Conservation (phyloP, 768 basidiomycete genomes). For the Hemileccinum impolitum region DNA sequence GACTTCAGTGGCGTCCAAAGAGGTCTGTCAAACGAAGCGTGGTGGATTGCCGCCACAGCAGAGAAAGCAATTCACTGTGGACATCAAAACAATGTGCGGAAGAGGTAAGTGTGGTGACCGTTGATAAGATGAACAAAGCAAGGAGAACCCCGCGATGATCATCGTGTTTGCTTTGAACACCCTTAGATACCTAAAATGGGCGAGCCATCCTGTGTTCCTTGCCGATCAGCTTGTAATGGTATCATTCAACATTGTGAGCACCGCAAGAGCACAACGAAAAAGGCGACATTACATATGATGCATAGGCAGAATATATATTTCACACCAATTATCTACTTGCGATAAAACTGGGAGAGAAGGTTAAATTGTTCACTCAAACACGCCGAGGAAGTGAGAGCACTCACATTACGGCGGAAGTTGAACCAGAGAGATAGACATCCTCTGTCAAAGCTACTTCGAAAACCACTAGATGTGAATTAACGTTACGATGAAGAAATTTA, state of each 20-base stretch:
- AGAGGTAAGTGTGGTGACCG: conserved; percentile 2
- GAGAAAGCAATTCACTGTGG: conserved; percentile 11
- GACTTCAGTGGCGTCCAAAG: conserved; percentile 13
- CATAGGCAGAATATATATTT: conserved; percentile 19
- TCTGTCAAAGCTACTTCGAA: conserved; percentile 94
- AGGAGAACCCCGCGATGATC: conserved; percentile 1
- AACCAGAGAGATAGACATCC: conserved; percentile 96
- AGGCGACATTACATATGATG: conserved; percentile 29
- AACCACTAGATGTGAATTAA: conserved; percentile 58
- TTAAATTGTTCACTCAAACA: conserved; percentile 13
- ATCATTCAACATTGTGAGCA: conserved; percentile 18
- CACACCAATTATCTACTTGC: conserved; percentile 50
- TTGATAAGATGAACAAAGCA: conserved; percentile 24
- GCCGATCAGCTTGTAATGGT: conserved; percentile 5
- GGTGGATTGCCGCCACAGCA: conserved; percentile 12
- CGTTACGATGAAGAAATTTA: conserved; percentile 11
- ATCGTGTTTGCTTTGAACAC: conserved; percentile 4
- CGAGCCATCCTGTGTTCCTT: conserved; percentile 7
- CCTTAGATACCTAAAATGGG: conserved; percentile 12
- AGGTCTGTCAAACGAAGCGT: conserved; percentile 20
- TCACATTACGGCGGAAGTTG: conserved; percentile 90
- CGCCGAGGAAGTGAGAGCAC: conserved; percentile 29
- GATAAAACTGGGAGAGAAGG: conserved; percentile 60
- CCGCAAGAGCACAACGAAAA: conserved; percentile 7
- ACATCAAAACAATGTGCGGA: conserved; percentile 1